Percentiles rank a stretch among this genome's conserved stretches.
These are phyloP conservation scores for Corniculantispora saksenae DNA, from an alignment of 2,329 filamentous ascomycete genomes.

Conservation along the genomic window DNA sequence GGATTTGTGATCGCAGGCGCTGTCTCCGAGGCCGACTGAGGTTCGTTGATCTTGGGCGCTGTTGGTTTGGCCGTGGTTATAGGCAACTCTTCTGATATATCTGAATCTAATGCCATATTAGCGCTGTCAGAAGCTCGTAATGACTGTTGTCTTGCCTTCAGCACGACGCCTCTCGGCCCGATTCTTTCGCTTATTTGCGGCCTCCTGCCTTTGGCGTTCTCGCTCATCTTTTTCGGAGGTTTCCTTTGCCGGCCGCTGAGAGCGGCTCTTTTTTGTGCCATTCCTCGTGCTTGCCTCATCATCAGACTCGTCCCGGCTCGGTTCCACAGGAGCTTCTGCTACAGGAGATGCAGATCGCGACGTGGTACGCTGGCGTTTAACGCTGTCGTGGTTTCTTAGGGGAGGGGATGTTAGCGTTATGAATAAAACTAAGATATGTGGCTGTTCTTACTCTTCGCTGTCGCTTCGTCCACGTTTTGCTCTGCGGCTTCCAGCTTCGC, in stretches of 20 bases:
- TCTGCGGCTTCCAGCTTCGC: constrained; percentile 56
- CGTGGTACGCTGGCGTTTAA: constrained; percentile 81
- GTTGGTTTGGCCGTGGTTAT: constrained; percentile 41
- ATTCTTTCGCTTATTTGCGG: constrained; percentile 77
- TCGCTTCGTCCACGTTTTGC: constrained; percentile 85
- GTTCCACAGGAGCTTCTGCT: constrained; percentile 45
- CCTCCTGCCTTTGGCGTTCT: constrained; percentile 72
- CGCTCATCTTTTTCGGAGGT: constrained; percentile 71
- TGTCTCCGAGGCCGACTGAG: constrained; percentile 33
- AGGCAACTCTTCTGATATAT: constrained; percentile 68
- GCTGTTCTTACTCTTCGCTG: constrained; percentile 80
- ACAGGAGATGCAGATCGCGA: constrained; percentile 70
- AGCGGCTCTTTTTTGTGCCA: constrained; percentile 61
- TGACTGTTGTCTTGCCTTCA: constrained; percentile 61
- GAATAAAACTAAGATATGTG: constrained; percentile 25
- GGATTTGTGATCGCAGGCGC: constrained; percentile 29
- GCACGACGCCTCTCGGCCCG: constrained; percentile 77
- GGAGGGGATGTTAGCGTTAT: constrained; percentile 25
- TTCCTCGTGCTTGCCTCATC: constrained; percentile 61
- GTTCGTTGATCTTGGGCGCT: constrained; percentile 33
- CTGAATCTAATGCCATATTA: constrained; percentile 59
- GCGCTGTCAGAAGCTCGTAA: background rate
- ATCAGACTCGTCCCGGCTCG: constrained; percentile 66
- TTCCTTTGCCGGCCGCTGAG: constrained; percentile 60
- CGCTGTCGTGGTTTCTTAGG: constrained; percentile 70